A percentile compares a stretch with the other conserved stretches of the same genome.
Evolutionary conservation across 495 filamentous ascomycete genomes (phyloP).

Genomic region (Neurospora sublineolata): DNA sequence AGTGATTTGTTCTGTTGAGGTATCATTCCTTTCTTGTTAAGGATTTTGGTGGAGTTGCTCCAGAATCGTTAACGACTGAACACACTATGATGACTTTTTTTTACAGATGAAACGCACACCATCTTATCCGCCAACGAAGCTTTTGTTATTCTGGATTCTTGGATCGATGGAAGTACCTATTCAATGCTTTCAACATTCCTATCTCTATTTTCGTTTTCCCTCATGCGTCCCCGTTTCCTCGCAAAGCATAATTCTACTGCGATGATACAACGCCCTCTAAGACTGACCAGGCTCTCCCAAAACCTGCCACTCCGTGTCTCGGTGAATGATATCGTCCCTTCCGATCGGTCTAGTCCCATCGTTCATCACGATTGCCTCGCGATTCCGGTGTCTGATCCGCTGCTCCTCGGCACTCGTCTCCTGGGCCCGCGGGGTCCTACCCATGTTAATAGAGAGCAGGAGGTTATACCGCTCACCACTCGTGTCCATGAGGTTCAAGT

Average conservation of each 20-base stretch:
- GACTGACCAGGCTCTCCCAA: background rate
- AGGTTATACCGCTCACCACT: slow-evolving; percentile 18
- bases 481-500: background rate
- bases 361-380: slow-evolving; percentile 55
- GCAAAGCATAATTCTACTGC: background rate
- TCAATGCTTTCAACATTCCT: background rate
- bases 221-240: background rate
- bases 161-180: background rate
- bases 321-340: slow-evolving; percentile 46
- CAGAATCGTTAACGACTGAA: background rate
- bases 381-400: slow-evolving; percentile 40
- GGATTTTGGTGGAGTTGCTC: background rate
- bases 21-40: background rate
- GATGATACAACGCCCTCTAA: background rate
- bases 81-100: background rate
- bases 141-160: background rate
- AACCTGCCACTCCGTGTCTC: slow-evolving; percentile 19
- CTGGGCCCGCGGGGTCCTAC: slow-evolving; percentile 18
- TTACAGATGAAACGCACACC: background rate
- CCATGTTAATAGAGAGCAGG: slow-evolving; percentile 24
- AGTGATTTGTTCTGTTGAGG: background rate
- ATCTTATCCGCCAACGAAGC: background rate
- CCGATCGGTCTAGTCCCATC: slow-evolving; percentile 46
- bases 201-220: background rate
- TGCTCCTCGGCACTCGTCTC: slow-evolving; percentile 35